Conservation (phyloP, 2,329 filamentous ascomycete species). For the Aspergillus neotritici region DNA sequence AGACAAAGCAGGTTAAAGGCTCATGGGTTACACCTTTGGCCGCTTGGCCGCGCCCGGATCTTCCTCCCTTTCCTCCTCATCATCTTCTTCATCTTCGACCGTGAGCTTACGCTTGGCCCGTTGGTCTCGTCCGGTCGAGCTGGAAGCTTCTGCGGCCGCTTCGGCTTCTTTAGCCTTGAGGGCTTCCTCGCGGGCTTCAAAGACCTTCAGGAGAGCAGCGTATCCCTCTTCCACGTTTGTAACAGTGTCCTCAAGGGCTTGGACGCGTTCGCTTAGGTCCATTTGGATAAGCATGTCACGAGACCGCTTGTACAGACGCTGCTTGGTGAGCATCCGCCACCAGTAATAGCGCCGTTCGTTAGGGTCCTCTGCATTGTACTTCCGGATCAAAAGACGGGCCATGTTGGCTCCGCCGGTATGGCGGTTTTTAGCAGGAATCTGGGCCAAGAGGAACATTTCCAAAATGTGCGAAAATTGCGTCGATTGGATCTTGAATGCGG, state of each 20-base stretch:
- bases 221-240: slow-evolving; percentile 56
- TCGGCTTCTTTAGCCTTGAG: slow-evolving; percentile 23
- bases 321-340: slow-evolving; percentile 60
- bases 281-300: slow-evolving; percentile 55
- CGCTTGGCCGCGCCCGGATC: slow-evolving; percentile 24
- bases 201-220: slow-evolving; percentile 46
- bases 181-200: slow-evolving; percentile 29
- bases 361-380: slow-evolving; percentile 44
- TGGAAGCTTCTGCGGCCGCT: slow-evolving; percentile 17
- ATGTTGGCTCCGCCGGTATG: slow-evolving; percentile 45
- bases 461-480: slow-evolving; percentile 58
- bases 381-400: slow-evolving; percentile 46
- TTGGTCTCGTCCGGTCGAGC: slow-evolving; percentile 1
- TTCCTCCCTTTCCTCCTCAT: slow-evolving; percentile 16
- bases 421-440: slow-evolving; percentile 48
- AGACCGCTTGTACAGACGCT: slow-evolving; percentile 57
- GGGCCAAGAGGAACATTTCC: slow-evolving; percentile 58
- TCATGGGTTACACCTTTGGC: slow-evolving; percentile 23
- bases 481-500: slow-evolving; percentile 52
- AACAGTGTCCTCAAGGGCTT: slow-evolving; percentile 56
- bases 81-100: slow-evolving; percentile 25
- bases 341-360: slow-evolving; percentile 59
- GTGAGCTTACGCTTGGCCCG: slow-evolving; percentile 17
- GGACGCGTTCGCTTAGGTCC: slow-evolving; percentile 51
- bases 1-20: slow-evolving; percentile 2